Conservation (phyloP, 2,329 filamentous ascomycete species). For the Chrysoporthe deuterocubensis region DNA sequence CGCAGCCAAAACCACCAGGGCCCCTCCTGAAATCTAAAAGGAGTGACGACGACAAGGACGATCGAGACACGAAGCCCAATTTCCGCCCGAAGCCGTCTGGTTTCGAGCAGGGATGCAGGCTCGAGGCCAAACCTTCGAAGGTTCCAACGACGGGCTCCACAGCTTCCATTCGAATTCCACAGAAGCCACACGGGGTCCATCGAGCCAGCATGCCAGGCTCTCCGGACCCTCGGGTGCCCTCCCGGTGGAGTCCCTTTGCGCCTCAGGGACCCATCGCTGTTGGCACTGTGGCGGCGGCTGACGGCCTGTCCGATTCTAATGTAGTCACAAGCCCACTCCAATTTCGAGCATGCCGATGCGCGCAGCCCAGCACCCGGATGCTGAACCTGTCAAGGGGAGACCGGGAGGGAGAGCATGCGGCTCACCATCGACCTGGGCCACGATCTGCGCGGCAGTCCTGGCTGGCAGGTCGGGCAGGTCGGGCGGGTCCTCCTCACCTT, state of each 20-base stretch:
- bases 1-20: not conserved
- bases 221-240: slow-evolving; percentile 24
- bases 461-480: not conserved
- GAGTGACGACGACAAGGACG: slow-evolving; percentile 17
- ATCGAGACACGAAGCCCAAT: slow-evolving; percentile 27
- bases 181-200: slow-evolving; percentile 17
- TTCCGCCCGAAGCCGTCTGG: slow-evolving; percentile 25
- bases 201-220: slow-evolving; percentile 11
- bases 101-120: slow-evolving; percentile 25
- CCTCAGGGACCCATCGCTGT: slow-evolving; percentile 15
- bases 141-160: slow-evolving; percentile 28
- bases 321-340: slow-evolving; percentile 23
- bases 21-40: slow-evolving; percentile 27
- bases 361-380: not conserved
- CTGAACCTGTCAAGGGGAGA: slow-evolving; percentile 14
- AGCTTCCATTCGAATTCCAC: slow-evolving; percentile 29
- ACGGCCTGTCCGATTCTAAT: slow-evolving; percentile 30
- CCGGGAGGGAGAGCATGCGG: slow-evolving; percentile 16
- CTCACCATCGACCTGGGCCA: slow-evolving; percentile 11
- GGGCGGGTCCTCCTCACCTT: not conserved
- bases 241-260: slow-evolving; percentile 19
- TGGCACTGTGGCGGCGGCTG: slow-evolving; percentile 29
- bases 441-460: slow-evolving; percentile 6
- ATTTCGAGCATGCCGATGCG: slow-evolving; percentile 24
- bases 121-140: slow-evolving; percentile 14